Evolutionary conservation across 208 protist genomes (phyloP).

Genomic region (Chromosphaera perkinsii): DNA sequence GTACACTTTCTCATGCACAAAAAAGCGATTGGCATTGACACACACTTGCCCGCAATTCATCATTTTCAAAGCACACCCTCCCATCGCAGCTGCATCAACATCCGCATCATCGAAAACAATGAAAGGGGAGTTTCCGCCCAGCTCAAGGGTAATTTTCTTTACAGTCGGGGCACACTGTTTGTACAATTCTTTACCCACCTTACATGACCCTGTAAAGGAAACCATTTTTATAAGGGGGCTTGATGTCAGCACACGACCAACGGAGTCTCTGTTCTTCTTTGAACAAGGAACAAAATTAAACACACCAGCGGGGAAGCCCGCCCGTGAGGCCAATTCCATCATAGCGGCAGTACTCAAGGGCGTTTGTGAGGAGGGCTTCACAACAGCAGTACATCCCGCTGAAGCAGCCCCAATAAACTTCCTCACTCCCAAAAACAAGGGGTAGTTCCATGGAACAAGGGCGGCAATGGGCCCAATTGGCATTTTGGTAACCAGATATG

Average conservation of each 20-base stretch:
- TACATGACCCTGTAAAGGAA: conserved; percentile 41
- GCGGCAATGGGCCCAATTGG: conserved; percentile 71
- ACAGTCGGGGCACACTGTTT: background rate
- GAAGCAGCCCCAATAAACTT: conserved; percentile 34
- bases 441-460: conserved; percentile 74
- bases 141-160: conserved; percentile 49
- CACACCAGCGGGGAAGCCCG: conserved; percentile 40
- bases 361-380: conserved; percentile 36
- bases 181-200: conserved; percentile 3
- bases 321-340: conserved; percentile 23
- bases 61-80: background rate
- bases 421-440: conserved; percentile 11
- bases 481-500: too few species aligned
- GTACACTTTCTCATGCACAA: conserved; percentile 63
- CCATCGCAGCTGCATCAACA: conserved; percentile 27
- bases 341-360: conserved; percentile 2
- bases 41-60: conserved; percentile 39
- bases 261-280: conserved; percentile 18
- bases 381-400: conserved; percentile 40
- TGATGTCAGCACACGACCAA: background rate
- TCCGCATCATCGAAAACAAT: conserved; percentile 61
- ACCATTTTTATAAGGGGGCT: conserved; percentile 33
- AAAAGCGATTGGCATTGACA: conserved; percentile 58
- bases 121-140: conserved; percentile 70
- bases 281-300: conserved; percentile 42